Evolutionary conservation across 495 filamentous ascomycete genomes (phyloP), one percentile per base, ranked within the genome.

Genomic region (Aspergillus diversus): DNA sequence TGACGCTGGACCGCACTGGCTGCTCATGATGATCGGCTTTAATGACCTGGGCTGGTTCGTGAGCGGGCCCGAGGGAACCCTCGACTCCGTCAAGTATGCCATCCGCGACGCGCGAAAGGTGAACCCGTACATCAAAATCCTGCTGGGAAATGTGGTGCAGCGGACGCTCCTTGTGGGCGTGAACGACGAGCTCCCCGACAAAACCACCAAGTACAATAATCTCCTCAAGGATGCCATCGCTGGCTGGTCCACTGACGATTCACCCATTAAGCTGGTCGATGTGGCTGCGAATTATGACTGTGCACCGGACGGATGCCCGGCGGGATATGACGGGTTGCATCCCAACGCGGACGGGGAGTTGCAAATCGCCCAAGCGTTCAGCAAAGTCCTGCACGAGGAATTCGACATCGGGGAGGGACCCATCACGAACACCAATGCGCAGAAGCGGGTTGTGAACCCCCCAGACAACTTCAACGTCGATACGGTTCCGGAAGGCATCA

Each of bases 291-390:
- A 59, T 12, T 59, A 59, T 16, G 31, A 59, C 42, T 59, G 42
- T 33, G 39, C 33, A 33, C 56, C 42, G 5, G 49, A 17, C 32
- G 21, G 35, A 47, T 59, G 56, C 49, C 42, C 56, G 6, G 56
- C 16, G 0, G 56, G 56, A 11, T 59, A 48, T 48, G 56, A 59
- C 15, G 56, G 56, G 7, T 42, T 59, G 4, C 56, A 59, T 11
- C 56, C 56, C 5, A 49, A 15, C 33, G 56, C 21, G n/a, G 2
- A 11, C 15, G 56, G 56, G 0, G 56, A 59, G 3, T 49, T 32
- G 11, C 56, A 59, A 33, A 59, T 59, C 31, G 56, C 56, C 27
- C 56, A 33, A 7, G 56, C 56, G 9, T 59, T 59, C n/a, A 33
- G 17, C 13, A 37, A 7, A 13, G 32, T 42, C 5, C 56, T 59